phyloP scores from a whole-genome alignment of 1,284 basidiomycete species.

The Ustilago hordei region DNA sequence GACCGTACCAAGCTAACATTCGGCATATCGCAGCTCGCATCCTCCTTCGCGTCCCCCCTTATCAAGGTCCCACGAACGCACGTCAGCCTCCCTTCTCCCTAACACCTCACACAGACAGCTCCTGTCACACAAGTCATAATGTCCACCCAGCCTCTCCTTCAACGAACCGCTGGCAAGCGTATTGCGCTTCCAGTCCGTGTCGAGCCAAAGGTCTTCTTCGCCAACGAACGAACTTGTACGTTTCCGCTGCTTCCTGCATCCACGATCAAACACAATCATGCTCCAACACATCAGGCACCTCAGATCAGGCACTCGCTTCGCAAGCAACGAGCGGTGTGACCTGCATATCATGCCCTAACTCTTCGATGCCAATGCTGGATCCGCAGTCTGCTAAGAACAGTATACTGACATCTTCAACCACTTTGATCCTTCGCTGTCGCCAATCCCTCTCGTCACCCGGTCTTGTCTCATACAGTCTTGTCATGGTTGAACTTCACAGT shows the following conservation, averaged over 20 bases:
- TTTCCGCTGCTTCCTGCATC: slow-evolving; percentile 8
- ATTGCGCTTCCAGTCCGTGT: slow-evolving; percentile 69
- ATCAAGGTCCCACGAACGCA: neutral
- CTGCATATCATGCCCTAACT: neutral
- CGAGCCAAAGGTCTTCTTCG: slow-evolving; percentile 69
- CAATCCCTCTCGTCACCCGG: no score
- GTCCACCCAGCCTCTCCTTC: slow-evolving; percentile 98
- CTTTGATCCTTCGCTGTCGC: slow-evolving; percentile 1
- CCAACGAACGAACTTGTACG: slow-evolving; percentile 68
- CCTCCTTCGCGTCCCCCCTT: neutral
- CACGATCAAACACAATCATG: neutral
- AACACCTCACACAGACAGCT: neutral
- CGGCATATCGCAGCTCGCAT: neutral
- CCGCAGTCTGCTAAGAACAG: neutral
- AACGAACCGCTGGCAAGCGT: slow-evolving; percentile 80
- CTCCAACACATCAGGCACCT: neutral
- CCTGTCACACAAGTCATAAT: slow-evolving; percentile 72
- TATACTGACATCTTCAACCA: neutral
- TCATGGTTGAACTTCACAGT: slow-evolving; percentile 70
- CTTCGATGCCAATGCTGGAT: neutral
- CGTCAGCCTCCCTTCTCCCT: neutral
- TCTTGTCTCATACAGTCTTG: slow-evolving; percentile 50
- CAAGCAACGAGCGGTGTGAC: neutral
- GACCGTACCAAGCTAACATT: neutral
- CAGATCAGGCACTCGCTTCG: neutral